Conservation (phyloP, 345 rosid genomes). For the Arabidopsis arenosa region DNA sequence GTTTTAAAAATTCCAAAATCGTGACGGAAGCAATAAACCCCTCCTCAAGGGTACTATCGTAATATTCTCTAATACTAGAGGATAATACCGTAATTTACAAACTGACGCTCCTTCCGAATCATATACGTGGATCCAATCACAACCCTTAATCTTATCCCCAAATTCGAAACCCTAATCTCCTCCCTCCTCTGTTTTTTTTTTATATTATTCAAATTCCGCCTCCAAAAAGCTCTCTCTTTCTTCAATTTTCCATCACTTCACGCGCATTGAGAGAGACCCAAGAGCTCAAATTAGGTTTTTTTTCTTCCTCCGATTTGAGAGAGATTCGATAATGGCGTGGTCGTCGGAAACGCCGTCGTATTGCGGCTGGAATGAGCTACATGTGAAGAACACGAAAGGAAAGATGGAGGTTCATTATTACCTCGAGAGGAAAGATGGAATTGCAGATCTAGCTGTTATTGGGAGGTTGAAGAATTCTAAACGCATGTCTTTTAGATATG, state of each 20-base stretch:
- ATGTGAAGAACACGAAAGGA: slow-evolving; percentile 55
- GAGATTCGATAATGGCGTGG: slow-evolving; percentile 40
- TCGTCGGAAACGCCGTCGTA: slow-evolving; percentile 48
- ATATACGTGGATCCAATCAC: slow-evolving; percentile 53
- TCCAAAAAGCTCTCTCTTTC: background rate
- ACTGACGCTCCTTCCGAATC: background rate
- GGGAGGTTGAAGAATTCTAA: slow-evolving; percentile 64
- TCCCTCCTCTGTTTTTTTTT: slow-evolving; percentile 1
- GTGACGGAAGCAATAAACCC: slow-evolving; percentile 23
- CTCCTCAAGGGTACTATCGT: background rate
- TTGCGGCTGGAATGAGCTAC: slow-evolving; percentile 76
- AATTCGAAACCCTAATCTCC: slow-evolving; percentile 56
- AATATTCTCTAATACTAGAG: background rate
- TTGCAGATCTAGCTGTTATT: slow-evolving; percentile 68
- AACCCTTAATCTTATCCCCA: slow-evolving; percentile 59
- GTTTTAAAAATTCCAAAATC: slow-evolving; percentile 17
- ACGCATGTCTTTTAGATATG: slow-evolving; percentile 60
- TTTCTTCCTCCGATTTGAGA: background rate
- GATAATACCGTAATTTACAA: slow-evolving; percentile 48
- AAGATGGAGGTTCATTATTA: slow-evolving; percentile 68
- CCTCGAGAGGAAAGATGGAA: slow-evolving; percentile 63
- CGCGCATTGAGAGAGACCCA: slow-evolving; percentile 15
- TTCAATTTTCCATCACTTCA: slow-evolving; percentile 5
- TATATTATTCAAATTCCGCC: slow-evolving; percentile 32
- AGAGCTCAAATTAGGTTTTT: slow-evolving; percentile 14